Base-by-base conservation (phyloP, 768 basidiomycete species). In the Pleurotus djamor region DNA sequence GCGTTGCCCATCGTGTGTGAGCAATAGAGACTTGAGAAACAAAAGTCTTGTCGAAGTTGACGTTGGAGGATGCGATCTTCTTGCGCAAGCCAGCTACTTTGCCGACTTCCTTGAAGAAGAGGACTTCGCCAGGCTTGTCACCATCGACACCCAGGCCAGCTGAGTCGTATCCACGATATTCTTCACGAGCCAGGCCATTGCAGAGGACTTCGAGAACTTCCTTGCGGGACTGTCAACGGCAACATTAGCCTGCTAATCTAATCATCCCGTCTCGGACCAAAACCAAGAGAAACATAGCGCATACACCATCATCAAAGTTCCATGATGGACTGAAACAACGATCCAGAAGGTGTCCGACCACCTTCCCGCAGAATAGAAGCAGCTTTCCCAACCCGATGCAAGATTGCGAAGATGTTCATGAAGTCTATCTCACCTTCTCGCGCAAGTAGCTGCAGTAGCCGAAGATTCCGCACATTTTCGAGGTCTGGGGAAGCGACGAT, bases 1-100 rank as follows among this genome's bases (percentile, higher is more conserved):
- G 97, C 16, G 97, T 99, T 2, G 97, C 97, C 97, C 97, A 99
- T 64, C 97, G 92, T 10, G 97, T 99, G 77, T 99, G 97, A 10
- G 96, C 96, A 75, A 99, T 98, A 41, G 94, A 94, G 48, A 96
- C 94, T 76, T 98, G 95, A 44, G 88, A 86, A 54, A 93, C 70
- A 74, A 85, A 88, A 38, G 83, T 80, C 79, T 92, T 94, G 69
- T 81, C 76, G 60, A 90, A 87, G 71, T 96, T 83, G 66, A 94
- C 67, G 63, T 69, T 72, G 33, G 92, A 86, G 59, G 79, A 77
- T 43, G 87, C 84, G 68, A 97, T 95, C 75, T 89, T 86, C 79
- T 96, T 91, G 73, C 94, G 90, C 55, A 99, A 83, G 32, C 89
- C 88, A 48, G 89, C 89, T 57, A 99, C 97, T 74, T 99, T 99